These are phyloP conservation scores for Cryphonectria parasitica DNA, from an alignment of 2,329 filamentous ascomycete genomes.

Conservation along the genomic window DNA sequence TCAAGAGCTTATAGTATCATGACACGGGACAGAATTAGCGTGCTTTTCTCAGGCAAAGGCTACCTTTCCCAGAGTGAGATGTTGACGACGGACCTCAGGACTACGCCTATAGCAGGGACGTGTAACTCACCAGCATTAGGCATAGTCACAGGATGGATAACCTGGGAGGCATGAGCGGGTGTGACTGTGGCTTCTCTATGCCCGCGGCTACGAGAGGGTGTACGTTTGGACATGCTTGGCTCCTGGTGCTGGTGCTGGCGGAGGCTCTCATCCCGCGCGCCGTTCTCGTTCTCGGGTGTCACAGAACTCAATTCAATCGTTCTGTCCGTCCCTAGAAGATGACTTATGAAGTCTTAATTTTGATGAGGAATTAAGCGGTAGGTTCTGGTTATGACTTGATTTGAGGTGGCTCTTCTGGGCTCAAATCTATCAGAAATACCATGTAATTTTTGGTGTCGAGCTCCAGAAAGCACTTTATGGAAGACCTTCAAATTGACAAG, in stretches of 20 bases:
- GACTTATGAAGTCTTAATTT: not conserved
- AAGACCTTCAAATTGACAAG: not conserved
- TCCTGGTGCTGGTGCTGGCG: not conserved
- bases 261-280: not conserved
- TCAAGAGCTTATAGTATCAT: not conserved
- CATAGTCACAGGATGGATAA: not conserved
- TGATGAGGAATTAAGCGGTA: not conserved
- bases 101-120: not conserved
- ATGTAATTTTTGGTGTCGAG: not conserved
- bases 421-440: not conserved
- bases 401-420: not conserved
- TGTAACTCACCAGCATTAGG: not conserved
- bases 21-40: not conserved
- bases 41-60: not conserved
- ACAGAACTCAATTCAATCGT: not conserved
- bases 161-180: not conserved
- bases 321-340: not conserved
- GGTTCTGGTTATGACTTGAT: not conserved
- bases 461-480: not conserved
- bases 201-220: not conserved
- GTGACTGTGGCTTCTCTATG: not conserved
- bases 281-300: not conserved
- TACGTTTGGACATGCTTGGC: not conserved
- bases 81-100: not conserved
- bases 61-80: not conserved